Percentiles rank a stretch among this genome's conserved stretches.
Conservation (phyloP, 768 basidiomycete species). For the Boletus sp. region DNA sequence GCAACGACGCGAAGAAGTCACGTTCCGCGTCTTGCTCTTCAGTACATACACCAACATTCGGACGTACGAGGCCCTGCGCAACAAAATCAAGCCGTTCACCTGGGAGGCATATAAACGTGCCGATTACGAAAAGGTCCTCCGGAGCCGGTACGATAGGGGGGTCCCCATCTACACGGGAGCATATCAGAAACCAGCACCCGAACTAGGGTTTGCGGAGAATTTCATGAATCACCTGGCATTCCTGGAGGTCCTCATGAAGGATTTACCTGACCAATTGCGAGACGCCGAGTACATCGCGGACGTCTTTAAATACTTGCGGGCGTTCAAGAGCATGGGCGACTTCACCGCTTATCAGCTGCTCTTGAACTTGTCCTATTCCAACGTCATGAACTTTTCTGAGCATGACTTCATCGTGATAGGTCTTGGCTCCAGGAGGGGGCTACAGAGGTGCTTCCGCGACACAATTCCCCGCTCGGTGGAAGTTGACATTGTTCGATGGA, state of each 20-base stretch:
- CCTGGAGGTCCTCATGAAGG: constrained; percentile 58
- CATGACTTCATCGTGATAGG: constrained; percentile 72
- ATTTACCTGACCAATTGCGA: constrained; percentile 49
- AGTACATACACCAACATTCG: constrained; percentile 68
- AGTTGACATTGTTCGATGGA: constrained; percentile 60
- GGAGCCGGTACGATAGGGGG: constrained; percentile 36
- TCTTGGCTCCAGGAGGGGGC: constrained; percentile 62
- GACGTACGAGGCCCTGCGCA: constrained; percentile 64
- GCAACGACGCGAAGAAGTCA: constrained; percentile 56
- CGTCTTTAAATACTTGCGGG: constrained; percentile 55
- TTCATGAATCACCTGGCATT: constrained; percentile 65
- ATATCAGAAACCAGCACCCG: constrained; percentile 70
- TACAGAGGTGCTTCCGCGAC: constrained; percentile 64
- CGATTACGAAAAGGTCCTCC: constrained; percentile 54
- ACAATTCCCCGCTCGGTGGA: constrained; percentile 44
- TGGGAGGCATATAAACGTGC: constrained; percentile 57
- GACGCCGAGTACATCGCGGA: constrained; percentile 58
- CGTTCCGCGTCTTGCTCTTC: constrained; percentile 72
- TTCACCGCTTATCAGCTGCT: constrained; percentile 73
- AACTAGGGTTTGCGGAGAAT: constrained; percentile 44
- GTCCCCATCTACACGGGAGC: constrained; percentile 62
- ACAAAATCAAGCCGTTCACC: constrained; percentile 54
- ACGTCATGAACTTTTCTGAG: constrained; percentile 57
- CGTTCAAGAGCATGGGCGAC: constrained; percentile 70
- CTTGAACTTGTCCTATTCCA: constrained; percentile 56